Evolutionary conservation across 169 alveolate species (phyloP), one percentile per base, ranked within the genome.

Genomic region (Plasmodium berghei): DNA sequence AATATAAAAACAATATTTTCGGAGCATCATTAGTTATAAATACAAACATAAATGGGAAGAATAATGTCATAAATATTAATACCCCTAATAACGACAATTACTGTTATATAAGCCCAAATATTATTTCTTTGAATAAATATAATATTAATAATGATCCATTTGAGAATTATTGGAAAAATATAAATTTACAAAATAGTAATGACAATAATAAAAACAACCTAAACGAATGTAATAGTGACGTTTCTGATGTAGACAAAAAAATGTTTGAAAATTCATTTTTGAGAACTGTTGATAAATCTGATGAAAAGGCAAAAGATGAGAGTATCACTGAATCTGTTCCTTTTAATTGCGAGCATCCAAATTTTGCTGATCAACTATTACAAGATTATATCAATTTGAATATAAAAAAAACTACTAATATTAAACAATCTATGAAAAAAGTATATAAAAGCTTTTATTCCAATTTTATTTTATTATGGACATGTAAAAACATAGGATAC

Each of bases 81-180:
- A 56, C 72, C n/a, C 45, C 58, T 26, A 28, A 4, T 12, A 58
- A 18, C 12, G 85, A 83, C 67, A 58, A 61, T 5, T 14, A 18
- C 12, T 83, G 72, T 83, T 69, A 83, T 49, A 83, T 83, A 16
- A 83, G 67, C 49, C 69, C 90, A 16, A 69, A 28, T 48, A 77
- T 83, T 56, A 49, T 83, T 14, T 67, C 90, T 22, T 28, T 70
- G 10, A 61, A 56, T 24, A 10, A 55, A 54, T 62, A 54, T 4
- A 22, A 52, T 45, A 49, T 52, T 20, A 20, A 14, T 12, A 14
- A 10, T 61, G 42, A 18, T 20, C 42, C 42, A 34, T 34, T 34
- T 42, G 28, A 2, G 10, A 67, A 67, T 34, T 12, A 18, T 34
- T 28, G 22, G 14, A 34, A 28, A 16, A 16, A 9, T 67, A 42